phyloP scores from a whole-genome alignment of 352 stramenopile genomes.

The Phytophthora palmivora region DNA sequence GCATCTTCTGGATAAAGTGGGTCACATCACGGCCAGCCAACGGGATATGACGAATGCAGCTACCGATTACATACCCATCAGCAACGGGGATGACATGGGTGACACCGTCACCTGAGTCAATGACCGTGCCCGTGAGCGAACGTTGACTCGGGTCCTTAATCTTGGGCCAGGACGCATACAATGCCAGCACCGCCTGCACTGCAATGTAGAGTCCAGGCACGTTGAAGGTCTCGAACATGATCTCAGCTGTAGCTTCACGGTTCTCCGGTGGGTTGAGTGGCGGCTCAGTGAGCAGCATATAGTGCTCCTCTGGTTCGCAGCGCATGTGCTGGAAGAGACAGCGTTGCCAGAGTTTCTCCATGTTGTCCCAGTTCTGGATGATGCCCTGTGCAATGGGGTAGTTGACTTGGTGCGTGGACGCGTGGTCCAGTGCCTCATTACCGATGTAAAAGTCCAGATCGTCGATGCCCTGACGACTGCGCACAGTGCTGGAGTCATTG shows the following conservation, averaged over 20 bases:
- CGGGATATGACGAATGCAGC: conserved; percentile 95
- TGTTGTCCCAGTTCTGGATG: conserved; percentile 96
- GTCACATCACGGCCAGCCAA: conserved; percentile 95
- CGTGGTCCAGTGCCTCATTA: conserved; percentile 91
- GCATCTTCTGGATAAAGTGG: conserved; percentile 94
- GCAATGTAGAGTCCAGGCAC: conserved; percentile 95
- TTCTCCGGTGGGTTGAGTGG: conserved; percentile 96
- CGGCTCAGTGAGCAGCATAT: conserved; percentile 92
- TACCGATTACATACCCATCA: conserved; percentile 96
- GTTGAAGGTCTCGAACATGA: conserved; percentile 98
- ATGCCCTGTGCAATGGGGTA: conserved; percentile 91
- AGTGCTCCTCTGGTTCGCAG: conserved; percentile 95
- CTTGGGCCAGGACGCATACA: conserved; percentile 94
- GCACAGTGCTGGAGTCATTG: conserved; percentile 69
- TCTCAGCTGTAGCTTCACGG: conserved; percentile 94
- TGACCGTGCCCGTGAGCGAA: conserved; percentile 94
- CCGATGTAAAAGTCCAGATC: conserved; percentile 97
- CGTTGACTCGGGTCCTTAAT: conserved; percentile 88
- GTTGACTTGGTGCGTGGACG: conserved; percentile 93
- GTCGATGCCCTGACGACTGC: conserved; percentile 91
- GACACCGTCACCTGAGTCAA: conserved; percentile 94
- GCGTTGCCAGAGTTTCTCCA: conserved; percentile 95
- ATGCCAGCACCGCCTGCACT: conserved; percentile 94
- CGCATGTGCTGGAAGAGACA: conserved; percentile 94
- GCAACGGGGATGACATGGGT: conserved; percentile 95